Evolutionary conservation across 2,329 filamentous ascomycete genomes (phyloP), one percentile per base, ranked within the genome.

Genomic region (Pseudomassariella vexata): DNA sequence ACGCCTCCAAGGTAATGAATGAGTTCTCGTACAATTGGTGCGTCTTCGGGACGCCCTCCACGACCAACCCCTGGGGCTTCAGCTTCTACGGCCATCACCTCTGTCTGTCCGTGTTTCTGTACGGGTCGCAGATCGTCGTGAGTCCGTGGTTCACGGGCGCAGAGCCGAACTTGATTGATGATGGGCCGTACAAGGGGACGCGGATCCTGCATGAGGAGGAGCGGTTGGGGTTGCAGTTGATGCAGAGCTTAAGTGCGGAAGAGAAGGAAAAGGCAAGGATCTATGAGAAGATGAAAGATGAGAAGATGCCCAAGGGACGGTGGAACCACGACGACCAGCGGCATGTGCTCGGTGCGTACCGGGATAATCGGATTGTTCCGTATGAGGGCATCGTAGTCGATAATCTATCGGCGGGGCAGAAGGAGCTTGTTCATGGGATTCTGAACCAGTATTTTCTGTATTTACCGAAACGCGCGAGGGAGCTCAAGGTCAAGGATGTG

Each of bases 311-410:
- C 3, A 58, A 61, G 9, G 79, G 78, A 8, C 70, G 83, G 6
- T 89, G 83, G 83, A 89, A 89, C 52, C 79, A 79, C 42, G 82
- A 87, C 47, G 85, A 90, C 52, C 82, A 89, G 60, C 70, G 84
- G 5, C 84, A 89, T 47, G 53, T 87, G 5, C 85, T 82, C 50
- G 85, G 85, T 21, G 85, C 85, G 0, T 86, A 83, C 52, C 73
- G 82, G 9, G 85, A 90, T 47, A 92, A 90, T 53, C 71, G 84
- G 9, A 57, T 84, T 9, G 79, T 90, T 1, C 84, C 85, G 0
- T 85, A 79, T 49, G 79, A 89, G 56, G 85, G 85, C 0, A 56
- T 85, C 5, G 48, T 65, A 0, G 76, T 79, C 0, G 61, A 65
- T 0, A 53, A 63, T 0, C 58, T 85, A 32, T 52, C 53, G 0